Base-by-base conservation (phyloP, 768 basidiomycete species). In the Hygrocybe coccinea region DNA sequence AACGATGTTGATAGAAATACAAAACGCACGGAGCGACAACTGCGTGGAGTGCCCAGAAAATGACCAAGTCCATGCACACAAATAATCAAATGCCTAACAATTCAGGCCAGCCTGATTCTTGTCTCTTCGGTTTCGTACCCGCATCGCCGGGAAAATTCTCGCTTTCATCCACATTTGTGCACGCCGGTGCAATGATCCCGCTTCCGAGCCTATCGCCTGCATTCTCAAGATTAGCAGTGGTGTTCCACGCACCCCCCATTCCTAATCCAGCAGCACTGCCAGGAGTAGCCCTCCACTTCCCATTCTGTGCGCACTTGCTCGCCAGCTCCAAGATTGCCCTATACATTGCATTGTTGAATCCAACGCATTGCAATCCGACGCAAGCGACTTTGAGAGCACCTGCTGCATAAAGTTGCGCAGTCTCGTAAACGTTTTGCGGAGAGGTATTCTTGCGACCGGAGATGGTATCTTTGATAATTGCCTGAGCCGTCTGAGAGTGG, bases 361-460 rank as follows among this genome's bases (percentile, higher is more conserved):
- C 85, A 50, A 88, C 77, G 65, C 89, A 91, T 59, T 86, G 85
- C 46, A 91, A 70, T 3, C 81, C 89, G 54, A 91, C 71, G 60
- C 87, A 90, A 12, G 84, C 85, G 21, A 87, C 79, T 58, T 80
- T 84, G 46, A 91, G 76, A 22, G 87, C 88, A 1, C 89, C 88
- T 1, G 76, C 84, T 4, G 78, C 74, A 64, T 89, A 91, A 33
- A 90, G 78, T 65, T 91, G 88, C 1, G 75, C 71, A 0, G 80
- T 82, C 66, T 91, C 89, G 70, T 89, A 89, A 24, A 83, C 69
- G 62, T 86, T 89, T 66, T 89, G 87, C 15, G 89, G 87, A 1
- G 87, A 87, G 17, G 80, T 80, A 65, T 87, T 89, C 68, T 87
- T 89, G 45, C 89, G 80, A 5, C 75, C 82, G 1, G 78, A 69